phyloP scores from a whole-genome alignment of 164 flowering plant genomes.

The Pachysandra terminalis region DNA sequence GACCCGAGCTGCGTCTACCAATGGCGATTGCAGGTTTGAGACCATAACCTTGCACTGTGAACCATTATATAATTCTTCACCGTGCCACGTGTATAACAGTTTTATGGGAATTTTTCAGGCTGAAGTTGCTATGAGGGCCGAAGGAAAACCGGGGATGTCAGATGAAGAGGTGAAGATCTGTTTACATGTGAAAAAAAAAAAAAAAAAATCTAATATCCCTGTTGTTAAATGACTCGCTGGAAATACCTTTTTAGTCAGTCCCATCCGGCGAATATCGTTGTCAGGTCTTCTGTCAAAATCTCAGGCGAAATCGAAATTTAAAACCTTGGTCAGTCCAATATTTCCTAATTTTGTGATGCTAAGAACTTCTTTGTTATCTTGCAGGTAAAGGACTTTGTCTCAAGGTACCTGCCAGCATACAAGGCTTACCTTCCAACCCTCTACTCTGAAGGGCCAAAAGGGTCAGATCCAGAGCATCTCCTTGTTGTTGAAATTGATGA shows the following conservation, averaged over 20 bases:
- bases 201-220: too few species aligned
- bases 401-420: conserved; percentile 94
- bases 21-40: conserved; percentile 90
- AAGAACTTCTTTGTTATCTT: neutral
- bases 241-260: too few species aligned
- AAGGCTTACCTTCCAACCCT: conserved; percentile 90
- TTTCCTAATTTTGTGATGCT: too few species aligned
- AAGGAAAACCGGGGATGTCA: conserved; percentile 85
- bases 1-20: conserved; percentile 84
- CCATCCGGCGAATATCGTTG: too few species aligned
- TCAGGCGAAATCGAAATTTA: too few species aligned
- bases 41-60: neutral
- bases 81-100: neutral
- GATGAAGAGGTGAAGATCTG: conserved; percentile 70
- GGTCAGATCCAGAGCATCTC: conserved; percentile 57
- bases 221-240: too few species aligned
- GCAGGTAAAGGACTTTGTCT: conserved; percentile 92
- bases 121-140: conserved; percentile 86
- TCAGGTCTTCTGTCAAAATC: too few species aligned
- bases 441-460: conserved; percentile 85
- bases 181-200: neutral
- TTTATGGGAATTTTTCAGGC: conserved; percentile 39
- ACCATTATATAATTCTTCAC: neutral
- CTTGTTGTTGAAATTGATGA: conserved; percentile 56
- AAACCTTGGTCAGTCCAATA: too few species aligned